A percentile compares a stretch with the other conserved stretches of the same genome.
Evolutionary conservation across 73 alveolate species (phyloP).

Genomic region (Tetrahymena malaccensis): DNA sequence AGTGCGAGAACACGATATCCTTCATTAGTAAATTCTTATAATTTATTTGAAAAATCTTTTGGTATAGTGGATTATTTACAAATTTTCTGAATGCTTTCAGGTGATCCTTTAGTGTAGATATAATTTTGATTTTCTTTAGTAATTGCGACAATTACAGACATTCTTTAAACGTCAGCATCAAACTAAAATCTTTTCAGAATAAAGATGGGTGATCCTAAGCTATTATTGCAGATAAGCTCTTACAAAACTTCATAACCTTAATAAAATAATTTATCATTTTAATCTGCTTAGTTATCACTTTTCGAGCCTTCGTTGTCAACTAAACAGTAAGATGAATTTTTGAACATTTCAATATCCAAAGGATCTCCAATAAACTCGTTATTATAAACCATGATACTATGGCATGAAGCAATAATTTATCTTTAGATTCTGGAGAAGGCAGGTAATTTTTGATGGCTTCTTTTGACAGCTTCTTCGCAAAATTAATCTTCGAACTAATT

Average conservation of each 20-base stretch:
- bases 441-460: not conserved
- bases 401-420: conserved; percentile 72
- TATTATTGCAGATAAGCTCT: not conserved
- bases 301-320: conserved; percentile 42
- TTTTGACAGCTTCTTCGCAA: not conserved
- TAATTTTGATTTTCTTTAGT: conserved; percentile 4
- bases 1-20: conserved; percentile 83
- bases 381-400: conserved; percentile 72
- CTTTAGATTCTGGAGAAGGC: conserved; percentile 12
- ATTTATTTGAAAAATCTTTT: conserved; percentile 36
- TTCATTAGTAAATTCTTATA: conserved; percentile 55
- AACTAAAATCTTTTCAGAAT: conserved; percentile 76
- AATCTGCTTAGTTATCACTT: conserved; percentile 1
- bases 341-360: conserved; percentile 89
- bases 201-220: not conserved
- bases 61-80: conserved; percentile 63
- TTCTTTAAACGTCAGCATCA: conserved; percentile 73
- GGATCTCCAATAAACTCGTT: conserved; percentile 92
- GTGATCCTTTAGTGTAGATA: conserved; percentile 73
- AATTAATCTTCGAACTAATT: conserved; percentile 10
- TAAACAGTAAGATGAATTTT: conserved; percentile 79
- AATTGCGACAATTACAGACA: conserved; percentile 75
- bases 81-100: conserved; percentile 56
- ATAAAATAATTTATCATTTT: not conserved
- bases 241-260: not conserved